phyloP scores from a whole-genome alignment of 2,329 filamentous ascomycete genomes.

The Nemania sp. region DNA sequence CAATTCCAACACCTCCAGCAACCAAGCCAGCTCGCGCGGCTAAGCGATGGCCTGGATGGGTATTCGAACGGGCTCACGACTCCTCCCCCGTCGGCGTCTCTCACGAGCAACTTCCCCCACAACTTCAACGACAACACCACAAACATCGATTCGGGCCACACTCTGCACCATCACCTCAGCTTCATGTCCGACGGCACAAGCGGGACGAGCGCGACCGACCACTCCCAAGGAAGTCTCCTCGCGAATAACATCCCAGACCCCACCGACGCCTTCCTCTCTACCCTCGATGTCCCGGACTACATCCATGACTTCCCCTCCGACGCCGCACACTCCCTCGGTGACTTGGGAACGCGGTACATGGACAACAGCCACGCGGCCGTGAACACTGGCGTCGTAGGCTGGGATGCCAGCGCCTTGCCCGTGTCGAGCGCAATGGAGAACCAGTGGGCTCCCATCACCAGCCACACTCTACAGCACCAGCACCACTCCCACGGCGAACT shows the following conservation, averaged over 20 bases:
- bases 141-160: slow-evolving; percentile 28
- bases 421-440: slow-evolving; percentile 19
- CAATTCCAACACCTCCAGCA: slow-evolving; percentile 25
- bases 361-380: slow-evolving; percentile 5
- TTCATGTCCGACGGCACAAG: slow-evolving; percentile 44
- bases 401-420: slow-evolving; percentile 26
- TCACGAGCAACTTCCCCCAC: slow-evolving; percentile 51
- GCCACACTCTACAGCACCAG: slow-evolving; percentile 21
- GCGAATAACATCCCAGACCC: slow-evolving; percentile 20
- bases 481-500: slow-evolving; percentile 8
- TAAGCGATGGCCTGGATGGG: slow-evolving; percentile 51
- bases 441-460: slow-evolving; percentile 31
- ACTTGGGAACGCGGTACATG: slow-evolving; percentile 20
- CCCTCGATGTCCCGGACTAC: slow-evolving; percentile 33
- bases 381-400: slow-evolving; percentile 23
- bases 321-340: slow-evolving; percentile 20
- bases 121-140: slow-evolving; percentile 46
- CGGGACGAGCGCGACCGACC: slow-evolving; percentile 40
- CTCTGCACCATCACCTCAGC: slow-evolving; percentile 42
- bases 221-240: slow-evolving; percentile 26
- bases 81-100: slow-evolving; percentile 58
- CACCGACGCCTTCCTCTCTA: slow-evolving; percentile 39
- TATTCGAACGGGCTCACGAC: slow-evolving; percentile 58
- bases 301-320: slow-evolving; percentile 18
- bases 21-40: slow-evolving; percentile 28